Base-by-base conservation (phyloP, 2,329 filamentous ascomycete species). In the Hypoxylon sp. region DNA sequence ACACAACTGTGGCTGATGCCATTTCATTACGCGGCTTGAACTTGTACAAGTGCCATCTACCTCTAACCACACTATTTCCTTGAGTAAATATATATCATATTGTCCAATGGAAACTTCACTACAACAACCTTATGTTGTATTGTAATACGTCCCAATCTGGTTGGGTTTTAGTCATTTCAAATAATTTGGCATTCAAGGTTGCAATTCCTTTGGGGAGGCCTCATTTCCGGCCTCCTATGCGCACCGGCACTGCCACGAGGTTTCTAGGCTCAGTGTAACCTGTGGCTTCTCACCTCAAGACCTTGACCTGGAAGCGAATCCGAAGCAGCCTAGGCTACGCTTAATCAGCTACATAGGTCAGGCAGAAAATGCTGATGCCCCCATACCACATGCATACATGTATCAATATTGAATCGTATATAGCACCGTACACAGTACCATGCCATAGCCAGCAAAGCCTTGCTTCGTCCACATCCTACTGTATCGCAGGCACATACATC, bases 1-100 rank as follows among this genome's bases (percentile, higher is more conserved):
- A 43, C 51, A 27, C 3, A 16, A 41, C 19, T 29, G 53, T 56
- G 43, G 41, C 53, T 56, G 41, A 56, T 47, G 32, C 25, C n/a
- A 2, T 12, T 16, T 51, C 53, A 63, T 63, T 57, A 57, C 60
- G 60, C 54, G 46, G 60, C 52, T 57, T 51, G 27, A 57, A 19
- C 34, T 21, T 50, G 43, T 21, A 61, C 41, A 23, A 7, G 39
- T 11, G 23, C 9, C 9, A 32, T 19, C 30, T 11, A 34, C 16
- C 29, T 34, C 19, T 14, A 14, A 39, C 21, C 12, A 27, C 14
- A n/a, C 25, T 25, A 48, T 19, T 37, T 37, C 34, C 39, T 7
- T 1, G 37, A 43, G 21, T 16, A 54, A n/a, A 39, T 19, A 53
- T 39, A 19, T 23, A 25, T 46, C 19, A 25, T 41, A 51, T 27